Conservation (phyloP, 306 rosid genomes). For the Cucurbita ficifolia region DNA sequence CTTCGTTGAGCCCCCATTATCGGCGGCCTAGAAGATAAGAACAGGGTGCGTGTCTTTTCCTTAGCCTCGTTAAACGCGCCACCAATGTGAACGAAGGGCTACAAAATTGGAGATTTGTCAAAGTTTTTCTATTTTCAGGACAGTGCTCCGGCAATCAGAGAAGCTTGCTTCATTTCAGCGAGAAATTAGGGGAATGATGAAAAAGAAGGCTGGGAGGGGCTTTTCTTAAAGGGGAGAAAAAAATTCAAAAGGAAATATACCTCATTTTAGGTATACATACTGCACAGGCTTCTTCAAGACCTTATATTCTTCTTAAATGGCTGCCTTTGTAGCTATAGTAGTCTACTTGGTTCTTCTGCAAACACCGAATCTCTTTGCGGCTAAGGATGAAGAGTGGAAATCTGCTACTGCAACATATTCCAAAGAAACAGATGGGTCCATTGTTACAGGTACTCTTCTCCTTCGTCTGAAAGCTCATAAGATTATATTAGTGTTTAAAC, state of each 20-base stretch:
- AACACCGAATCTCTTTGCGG: conserved; percentile 19
- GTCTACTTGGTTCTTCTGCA: conserved; percentile 38
- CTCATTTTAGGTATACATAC: conserved; percentile 7
- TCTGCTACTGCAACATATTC: conserved; percentile 79
- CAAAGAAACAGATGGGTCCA: conserved; percentile 63
- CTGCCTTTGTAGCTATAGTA: conserved; percentile 33
- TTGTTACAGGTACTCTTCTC: conserved; percentile 45
- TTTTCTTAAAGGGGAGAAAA: neutral
- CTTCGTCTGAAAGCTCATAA: neutral
- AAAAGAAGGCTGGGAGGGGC: conserved; percentile 10
- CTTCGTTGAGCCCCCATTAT: conserved; percentile 17
- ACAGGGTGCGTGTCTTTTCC: neutral
- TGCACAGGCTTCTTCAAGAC: conserved; percentile 8
- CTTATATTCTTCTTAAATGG: conserved; percentile 34
- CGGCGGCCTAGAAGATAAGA: conserved; percentile 14
- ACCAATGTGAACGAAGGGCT: conserved; percentile 28
- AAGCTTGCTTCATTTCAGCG: conserved; percentile 9
- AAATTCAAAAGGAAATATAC: conserved; percentile 7
- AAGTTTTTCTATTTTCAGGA: conserved; percentile 5
- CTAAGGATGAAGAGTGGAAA: conserved; percentile 49
- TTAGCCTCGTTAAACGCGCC: conserved; percentile 40
- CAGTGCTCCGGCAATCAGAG: conserved; percentile 10
- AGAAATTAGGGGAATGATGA: conserved; percentile 16
- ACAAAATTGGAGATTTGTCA: conserved; percentile 15
- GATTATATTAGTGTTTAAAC: neutral